Evolutionary conservation across 2,329 filamentous ascomycete genomes (phyloP).

Genomic region (Dothistroma pini): DNA sequence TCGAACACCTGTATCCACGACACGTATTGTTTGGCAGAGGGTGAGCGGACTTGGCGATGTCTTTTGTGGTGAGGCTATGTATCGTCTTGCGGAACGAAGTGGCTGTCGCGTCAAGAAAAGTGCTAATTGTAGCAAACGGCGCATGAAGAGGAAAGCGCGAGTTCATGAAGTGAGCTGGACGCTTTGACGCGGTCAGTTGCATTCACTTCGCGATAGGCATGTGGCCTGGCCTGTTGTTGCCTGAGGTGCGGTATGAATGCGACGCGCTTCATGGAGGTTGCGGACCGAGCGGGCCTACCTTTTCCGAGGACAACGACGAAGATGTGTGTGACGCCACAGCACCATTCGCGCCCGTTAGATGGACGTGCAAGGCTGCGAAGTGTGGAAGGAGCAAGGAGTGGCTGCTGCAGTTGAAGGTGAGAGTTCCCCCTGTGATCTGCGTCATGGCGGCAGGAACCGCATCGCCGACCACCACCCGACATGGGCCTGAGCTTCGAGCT

Average conservation of each 20-base stretch:
- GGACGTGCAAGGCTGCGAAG: background rate
- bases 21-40: background rate
- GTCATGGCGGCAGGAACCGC: conserved; percentile 8
- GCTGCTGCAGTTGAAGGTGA: background rate
- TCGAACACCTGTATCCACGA: background rate
- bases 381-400: background rate
- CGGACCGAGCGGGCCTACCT: too few species aligned
- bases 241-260: background rate
- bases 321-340: background rate
- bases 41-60: background rate
- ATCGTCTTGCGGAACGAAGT: background rate
- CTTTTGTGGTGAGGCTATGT: background rate
- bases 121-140: background rate
- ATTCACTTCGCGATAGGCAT: background rate
- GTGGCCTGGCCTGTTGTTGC: background rate
- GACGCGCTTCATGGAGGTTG: background rate
- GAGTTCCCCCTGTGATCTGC: conserved; percentile 1
- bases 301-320: background rate
- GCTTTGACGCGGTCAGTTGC: background rate
- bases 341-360: background rate
- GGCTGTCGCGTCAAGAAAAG: background rate
- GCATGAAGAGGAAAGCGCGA: background rate
- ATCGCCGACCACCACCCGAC: background rate
- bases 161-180: background rate
- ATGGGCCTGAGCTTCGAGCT: background rate